phyloP scores from a whole-genome alignment of 371 early-diverging fungal species.

The Rhizopus delemar region DNA sequence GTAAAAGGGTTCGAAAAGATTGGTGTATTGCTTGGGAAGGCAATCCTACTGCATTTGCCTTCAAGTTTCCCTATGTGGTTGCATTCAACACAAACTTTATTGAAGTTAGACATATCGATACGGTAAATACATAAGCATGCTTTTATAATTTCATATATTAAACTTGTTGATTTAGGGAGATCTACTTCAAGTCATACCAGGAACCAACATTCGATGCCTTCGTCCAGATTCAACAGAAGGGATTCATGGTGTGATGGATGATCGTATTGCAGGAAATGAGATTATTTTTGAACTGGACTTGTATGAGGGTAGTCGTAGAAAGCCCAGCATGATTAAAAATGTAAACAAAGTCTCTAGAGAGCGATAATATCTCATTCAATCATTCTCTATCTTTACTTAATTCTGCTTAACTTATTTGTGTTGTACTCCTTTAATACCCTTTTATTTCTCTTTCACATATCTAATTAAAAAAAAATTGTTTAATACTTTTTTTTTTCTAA shows the following conservation, averaged over 20 bases:
- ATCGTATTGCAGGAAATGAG: slow-evolving; percentile 37
- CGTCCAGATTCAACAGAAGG: slow-evolving; percentile 52
- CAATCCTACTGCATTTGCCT: slow-evolving; percentile 71
- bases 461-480: no score
- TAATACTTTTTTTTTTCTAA: no score
- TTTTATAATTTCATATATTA: not conserved
- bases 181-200: slow-evolving; percentile 65
- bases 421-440: not conserved
- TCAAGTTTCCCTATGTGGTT: slow-evolving; percentile 78
- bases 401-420: not conserved
- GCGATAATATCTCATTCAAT: not conserved
- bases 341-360: not conserved
- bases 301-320: slow-evolving; percentile 25
- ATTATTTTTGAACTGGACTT: slow-evolving; percentile 42
- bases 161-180: slow-evolving; percentile 37
- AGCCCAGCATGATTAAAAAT: slow-evolving; percentile 27
- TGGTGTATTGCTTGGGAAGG: slow-evolving; percentile 83
- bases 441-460: not conserved
- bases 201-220: slow-evolving; percentile 62
- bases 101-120: slow-evolving; percentile 84
- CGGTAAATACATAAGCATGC: slow-evolving; percentile 21
- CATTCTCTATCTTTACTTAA: not conserved
- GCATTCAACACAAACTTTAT: slow-evolving; percentile 88
- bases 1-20: slow-evolving; percentile 70
- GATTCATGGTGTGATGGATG: slow-evolving; percentile 62